Evolutionary conservation across 306 rosid species (phyloP), one percentile per base, ranked within the genome.

Genomic region (Sindora glabra): DNA sequence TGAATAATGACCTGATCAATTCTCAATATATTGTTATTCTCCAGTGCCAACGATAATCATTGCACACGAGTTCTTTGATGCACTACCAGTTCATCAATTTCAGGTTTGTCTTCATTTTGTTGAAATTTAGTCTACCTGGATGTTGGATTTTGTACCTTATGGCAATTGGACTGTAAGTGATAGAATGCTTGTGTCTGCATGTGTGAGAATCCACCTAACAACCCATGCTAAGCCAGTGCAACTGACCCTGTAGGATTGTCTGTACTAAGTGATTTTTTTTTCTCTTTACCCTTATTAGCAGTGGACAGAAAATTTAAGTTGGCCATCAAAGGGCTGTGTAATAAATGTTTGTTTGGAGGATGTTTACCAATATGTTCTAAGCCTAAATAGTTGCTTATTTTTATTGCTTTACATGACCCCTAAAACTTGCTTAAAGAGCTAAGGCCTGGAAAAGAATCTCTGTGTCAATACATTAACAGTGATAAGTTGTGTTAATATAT

Each of bases 61-160:
- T 36, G 99, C 96, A 0, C 99, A 92, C 4, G 99, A 92, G 70
- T 92, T 89, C 59, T 92, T 76, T 71, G 99, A 92, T 69, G 99
- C 99, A 38, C 67, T 92, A 29, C 99, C 99, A 7, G 81, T 92
- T 74, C 90, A 92, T 77, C 99, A 89, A 63, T 89, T 92, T 79
- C 99, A 89, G 99, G 99, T 84, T 46, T 57, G 72, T 60, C 11
- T 47, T 16, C 50, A 38, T 47, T 39, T 41, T 26, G 16, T 53
- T 15, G 11, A 21, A 13, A 14, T 15, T 15, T 46, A 48, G 27
- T 39, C 39, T 38, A 45, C 10, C 16, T 6, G 27, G 27, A 16
- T 22, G 25, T 45, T 19, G 24, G 29, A 41, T 53, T 1, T 38
- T 3, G 37, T 0, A n/a, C n/a, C 6, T 15, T 23, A 15, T 15